Conservation (phyloP, 805 yeast species). For the Cyberlindnera mississippiensis region DNA sequence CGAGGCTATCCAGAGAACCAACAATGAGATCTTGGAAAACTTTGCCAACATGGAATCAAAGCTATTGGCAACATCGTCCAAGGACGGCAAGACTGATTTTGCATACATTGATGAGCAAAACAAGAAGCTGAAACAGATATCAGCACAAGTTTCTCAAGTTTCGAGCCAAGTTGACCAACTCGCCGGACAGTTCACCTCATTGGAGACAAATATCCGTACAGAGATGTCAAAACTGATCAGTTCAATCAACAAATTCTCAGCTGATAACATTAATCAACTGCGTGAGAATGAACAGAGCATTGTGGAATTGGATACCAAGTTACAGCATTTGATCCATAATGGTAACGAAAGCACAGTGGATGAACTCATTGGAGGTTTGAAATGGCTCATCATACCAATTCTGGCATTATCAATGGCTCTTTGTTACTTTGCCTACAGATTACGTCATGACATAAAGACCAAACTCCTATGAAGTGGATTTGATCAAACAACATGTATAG, state of each 20-base stretch:
- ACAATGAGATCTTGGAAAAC: slow-evolving; percentile 16
- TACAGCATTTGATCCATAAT: slow-evolving; percentile 21
- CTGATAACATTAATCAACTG: slow-evolving; percentile 22
- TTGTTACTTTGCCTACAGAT: slow-evolving; percentile 44
- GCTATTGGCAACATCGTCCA: slow-evolving; percentile 14
- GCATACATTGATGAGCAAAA: slow-evolving; percentile 21
- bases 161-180: neutral
- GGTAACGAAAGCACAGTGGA: slow-evolving; percentile 26
- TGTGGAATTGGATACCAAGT: slow-evolving; percentile 17
- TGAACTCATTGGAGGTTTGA: slow-evolving; percentile 25
- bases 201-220: slow-evolving; percentile 4
- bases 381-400: slow-evolving; percentile 26
- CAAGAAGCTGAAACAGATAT: slow-evolving; percentile 12
- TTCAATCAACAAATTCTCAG: slow-evolving; percentile 18
- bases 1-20: slow-evolving; percentile 18
- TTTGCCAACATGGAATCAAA: slow-evolving; percentile 18
- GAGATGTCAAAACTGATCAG: slow-evolving; percentile 7
- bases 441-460: slow-evolving; percentile 59
- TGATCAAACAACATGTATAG: too few species aligned
- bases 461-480: slow-evolving; percentile 46
- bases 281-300: slow-evolving; percentile 24
- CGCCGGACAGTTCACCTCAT: neutral
- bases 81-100: slow-evolving; percentile 17
- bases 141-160: neutral
- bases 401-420: slow-evolving; percentile 31